A percentile compares a stretch with the other conserved stretches of the same genome.
These are phyloP conservation scores for Centrapalus pauciflorus DNA, from an alignment of 129 eudicot species.

Conservation along the genomic window DNA sequence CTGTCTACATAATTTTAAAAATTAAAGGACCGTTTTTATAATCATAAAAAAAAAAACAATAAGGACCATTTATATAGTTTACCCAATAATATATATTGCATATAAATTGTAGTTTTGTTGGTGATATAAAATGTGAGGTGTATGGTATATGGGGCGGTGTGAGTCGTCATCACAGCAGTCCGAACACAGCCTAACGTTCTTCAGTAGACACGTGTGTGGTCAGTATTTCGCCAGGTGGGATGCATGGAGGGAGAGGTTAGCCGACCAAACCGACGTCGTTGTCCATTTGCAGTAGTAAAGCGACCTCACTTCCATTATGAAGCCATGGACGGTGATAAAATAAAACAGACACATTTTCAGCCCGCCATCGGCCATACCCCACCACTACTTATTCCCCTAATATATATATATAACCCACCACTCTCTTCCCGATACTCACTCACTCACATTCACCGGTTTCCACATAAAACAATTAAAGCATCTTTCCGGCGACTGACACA, in stretches of 20 bases:
- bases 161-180: slow-evolving; percentile 16
- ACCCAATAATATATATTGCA: no score
- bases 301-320: background rate
- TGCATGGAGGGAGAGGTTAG: background rate
- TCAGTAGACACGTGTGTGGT: slow-evolving; percentile 12
- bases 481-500: background rate
- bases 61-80: no score
- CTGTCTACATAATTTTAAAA: no score
- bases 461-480: background rate
- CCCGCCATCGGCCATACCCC: slow-evolving; percentile 19
- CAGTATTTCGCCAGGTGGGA: slow-evolving; percentile 1
- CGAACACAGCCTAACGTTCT: background rate
- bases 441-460: background rate
- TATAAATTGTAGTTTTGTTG: no score
- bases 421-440: slow-evolving; percentile 30
- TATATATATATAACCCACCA: slow-evolving; percentile 27
- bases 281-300: slow-evolving; percentile 7
- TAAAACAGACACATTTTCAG: no score
- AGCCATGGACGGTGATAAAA: slow-evolving; percentile 34
- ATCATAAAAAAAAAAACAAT: no score
- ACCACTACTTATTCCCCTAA: slow-evolving; percentile 18
- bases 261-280: slow-evolving; percentile 31
- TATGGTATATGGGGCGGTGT: slow-evolving; percentile 33
- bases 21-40: no score
- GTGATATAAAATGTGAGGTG: no score